These are phyloP conservation scores for Austroboletus novae-zelandiae DNA, from an alignment of 1,284 basidiomycete species.

Conservation along the genomic window DNA sequence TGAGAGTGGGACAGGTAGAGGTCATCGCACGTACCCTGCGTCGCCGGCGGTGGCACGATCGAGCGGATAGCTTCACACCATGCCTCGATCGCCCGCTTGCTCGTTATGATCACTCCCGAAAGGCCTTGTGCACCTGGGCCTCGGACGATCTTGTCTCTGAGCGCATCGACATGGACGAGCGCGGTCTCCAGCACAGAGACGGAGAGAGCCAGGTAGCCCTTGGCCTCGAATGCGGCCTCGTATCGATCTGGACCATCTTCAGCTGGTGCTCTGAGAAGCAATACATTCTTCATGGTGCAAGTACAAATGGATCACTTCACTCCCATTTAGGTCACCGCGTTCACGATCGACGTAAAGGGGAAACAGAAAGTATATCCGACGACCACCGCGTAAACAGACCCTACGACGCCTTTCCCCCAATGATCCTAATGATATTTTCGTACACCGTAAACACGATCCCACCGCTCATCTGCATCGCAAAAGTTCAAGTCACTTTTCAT, in stretches of 20 bases:
- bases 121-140: conserved; percentile 38
- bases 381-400: background rate
- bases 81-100: conserved; percentile 67
- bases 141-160: conserved; percentile 41
- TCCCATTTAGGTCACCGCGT: too few relatives aligned
- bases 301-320: too few relatives aligned
- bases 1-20: background rate
- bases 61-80: conserved; percentile 48
- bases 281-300: conserved; percentile 42
- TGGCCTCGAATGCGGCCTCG: conserved; percentile 40
- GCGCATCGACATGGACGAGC: conserved; percentile 45
- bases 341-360: too few relatives aligned
- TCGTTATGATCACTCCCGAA: conserved; percentile 69
- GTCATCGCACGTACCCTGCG: conserved; percentile 13
- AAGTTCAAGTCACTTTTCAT: background rate
- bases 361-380: too few relatives aligned
- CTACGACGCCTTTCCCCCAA: conserved; percentile 29
- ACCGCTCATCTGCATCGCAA: conserved; percentile 68
- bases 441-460: conserved; percentile 96
- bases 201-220: conserved; percentile 51
- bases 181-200: conserved; percentile 67
- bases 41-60: background rate
- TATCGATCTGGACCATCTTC: conserved; percentile 51
- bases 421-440: conserved; percentile 67
- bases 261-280: conserved; percentile 56